Base-by-base conservation (phyloP, 495 filamentous ascomycete species). In the Lindgomyces ingoldianus region DNA sequence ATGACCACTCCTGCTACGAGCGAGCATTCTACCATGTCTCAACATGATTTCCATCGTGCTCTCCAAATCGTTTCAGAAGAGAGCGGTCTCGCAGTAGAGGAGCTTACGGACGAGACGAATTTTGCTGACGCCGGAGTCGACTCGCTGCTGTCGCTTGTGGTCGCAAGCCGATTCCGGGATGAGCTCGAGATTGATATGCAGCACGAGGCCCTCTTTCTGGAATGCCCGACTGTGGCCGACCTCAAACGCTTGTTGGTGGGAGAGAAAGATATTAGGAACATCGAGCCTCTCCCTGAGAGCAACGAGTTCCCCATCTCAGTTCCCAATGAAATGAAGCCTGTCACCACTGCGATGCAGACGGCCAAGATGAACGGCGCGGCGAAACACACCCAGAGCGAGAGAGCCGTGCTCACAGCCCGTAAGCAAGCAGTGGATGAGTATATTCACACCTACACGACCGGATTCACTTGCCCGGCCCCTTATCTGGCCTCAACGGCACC, bases 151-250 rank as follows among this genome's bases (percentile, higher is more conserved):
- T 55, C 48, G 4, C 44, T 62, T 11, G 46, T 48, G 12, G 21
- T 54, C 45, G 25, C 45, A 12, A 19, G 29, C 4, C 19, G 49
- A 27, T 48, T 54, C 4, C 26, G 33, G 12, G 59, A 55, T 12
- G 29, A 54, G 57, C 41, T 68, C 14, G 79, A 82, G 22, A 52
- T 88, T 57, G 77, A 83, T 48, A 57, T 89, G n/a, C 74, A 46
- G 25, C 50, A 83, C 70, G 86, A 77, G 57, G 84, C 74, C 22
- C 69, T 85, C 19, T 87, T 89, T 66, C 74, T 81, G 16, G 83
- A 88, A 45, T 73, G 74, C 58, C 74, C 76, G n/a, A 84, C 79
- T 1, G 73, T 82, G 27, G 68, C 76, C 10, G 70, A 76, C 21
- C 68, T 79, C 41, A 74, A 39, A 29, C 3, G 18, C n/a, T 36